These are phyloP conservation scores for Chaetomium globosum DNA, from an alignment of 2,329 filamentous ascomycete species.

Conservation along the genomic window DNA sequence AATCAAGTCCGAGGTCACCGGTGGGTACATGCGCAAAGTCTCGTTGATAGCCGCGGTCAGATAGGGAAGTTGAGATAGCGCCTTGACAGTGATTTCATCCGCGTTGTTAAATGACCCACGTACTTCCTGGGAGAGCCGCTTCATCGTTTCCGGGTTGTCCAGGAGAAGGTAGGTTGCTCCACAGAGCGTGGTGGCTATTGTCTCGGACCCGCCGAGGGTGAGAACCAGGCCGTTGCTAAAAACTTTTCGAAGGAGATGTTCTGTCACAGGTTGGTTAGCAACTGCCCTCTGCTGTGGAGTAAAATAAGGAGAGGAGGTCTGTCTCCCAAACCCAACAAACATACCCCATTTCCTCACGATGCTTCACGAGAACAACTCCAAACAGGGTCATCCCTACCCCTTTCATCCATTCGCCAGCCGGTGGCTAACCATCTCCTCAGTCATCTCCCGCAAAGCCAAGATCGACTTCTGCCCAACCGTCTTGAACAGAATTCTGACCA, in stretches of 20 bases:
- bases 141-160: constrained; percentile 39
- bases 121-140: constrained; percentile 45
- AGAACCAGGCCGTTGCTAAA: constrained; percentile 24
- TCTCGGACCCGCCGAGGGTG: constrained; percentile 35
- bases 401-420: constrained; percentile 24
- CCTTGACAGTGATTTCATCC: constrained; percentile 45
- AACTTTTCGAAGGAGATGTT: constrained; percentile 18
- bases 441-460: neutral
- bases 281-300: no score
- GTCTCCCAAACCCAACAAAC: neutral
- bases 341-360: constrained; percentile 30
- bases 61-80: constrained; percentile 41
- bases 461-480: constrained; percentile 9
- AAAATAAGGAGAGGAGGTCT: no score
- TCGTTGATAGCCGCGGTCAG: constrained; percentile 47
- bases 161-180: constrained; percentile 39
- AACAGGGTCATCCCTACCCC: constrained; percentile 30
- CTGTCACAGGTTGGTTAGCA: neutral
- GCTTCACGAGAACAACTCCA: constrained; percentile 28
- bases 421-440: constrained; percentile 22
- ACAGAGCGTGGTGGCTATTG: constrained; percentile 33
- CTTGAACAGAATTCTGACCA: constrained; percentile 16
- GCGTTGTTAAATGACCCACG: constrained; percentile 42
- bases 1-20: constrained; percentile 27
- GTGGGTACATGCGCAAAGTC: constrained; percentile 46